These are phyloP conservation scores for Sarocladiaceae sp. DNA, from an alignment of 2,329 filamentous ascomycete genomes.

Conservation along the genomic window DNA sequence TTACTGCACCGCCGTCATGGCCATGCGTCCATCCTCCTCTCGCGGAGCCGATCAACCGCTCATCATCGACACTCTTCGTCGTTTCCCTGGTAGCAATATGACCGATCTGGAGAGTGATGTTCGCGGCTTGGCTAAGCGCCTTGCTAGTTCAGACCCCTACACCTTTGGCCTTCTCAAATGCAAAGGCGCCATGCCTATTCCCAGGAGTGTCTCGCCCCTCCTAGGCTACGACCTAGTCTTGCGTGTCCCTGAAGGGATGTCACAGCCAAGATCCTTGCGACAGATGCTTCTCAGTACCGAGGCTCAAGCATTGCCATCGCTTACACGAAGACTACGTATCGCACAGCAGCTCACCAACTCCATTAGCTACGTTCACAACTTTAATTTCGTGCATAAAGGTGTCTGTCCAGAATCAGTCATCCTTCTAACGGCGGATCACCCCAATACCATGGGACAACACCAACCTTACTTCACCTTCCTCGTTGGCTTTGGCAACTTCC, in stretches of 20 bases:
- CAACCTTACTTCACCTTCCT: conserved; percentile 10
- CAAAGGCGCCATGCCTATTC: conserved; percentile 3
- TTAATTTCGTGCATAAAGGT: conserved; percentile 39
- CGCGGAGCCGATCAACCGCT: neutral
- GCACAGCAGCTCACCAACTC: conserved; percentile 13
- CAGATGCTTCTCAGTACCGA: neutral
- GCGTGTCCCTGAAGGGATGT: neutral
- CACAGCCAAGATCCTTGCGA: neutral
- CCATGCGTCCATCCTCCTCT: neutral
- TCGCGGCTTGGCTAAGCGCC: neutral
- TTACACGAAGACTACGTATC: conserved; percentile 1
- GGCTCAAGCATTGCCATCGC: neutral
- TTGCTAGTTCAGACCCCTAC: conserved; percentile 5
- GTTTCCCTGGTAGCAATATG: neutral
- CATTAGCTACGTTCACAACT: conserved; percentile 35
- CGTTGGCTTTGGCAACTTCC: conserved; percentile 15
- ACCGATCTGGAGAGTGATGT: neutral
- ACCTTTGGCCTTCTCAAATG: conserved; percentile 9
- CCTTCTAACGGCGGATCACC: conserved; percentile 14
- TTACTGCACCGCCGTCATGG: neutral
- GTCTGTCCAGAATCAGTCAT: conserved; percentile 34
- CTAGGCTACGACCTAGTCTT: neutral
- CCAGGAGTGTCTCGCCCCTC: neutral
- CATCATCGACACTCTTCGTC: neutral
- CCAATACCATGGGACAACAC: neutral